Base-by-base conservation (phyloP, 352 stramenopile species). In the Globisporangium emineosum region DNA sequence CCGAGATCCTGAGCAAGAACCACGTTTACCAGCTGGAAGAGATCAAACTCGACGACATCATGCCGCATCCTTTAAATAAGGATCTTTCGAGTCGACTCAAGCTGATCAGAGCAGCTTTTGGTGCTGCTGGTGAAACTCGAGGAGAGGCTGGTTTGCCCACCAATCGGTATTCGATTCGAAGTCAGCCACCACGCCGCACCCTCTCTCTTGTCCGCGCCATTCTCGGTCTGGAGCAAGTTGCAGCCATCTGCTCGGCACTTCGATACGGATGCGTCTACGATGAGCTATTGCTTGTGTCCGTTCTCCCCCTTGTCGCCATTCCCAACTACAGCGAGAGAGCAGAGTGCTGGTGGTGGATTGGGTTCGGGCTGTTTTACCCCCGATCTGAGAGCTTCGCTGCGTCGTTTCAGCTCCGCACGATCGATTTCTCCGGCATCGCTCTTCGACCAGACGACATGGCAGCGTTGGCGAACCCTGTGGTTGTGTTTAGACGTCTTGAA, bases 1-100 rank as follows among this genome's bases (percentile, higher is more conserved):
- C 51, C 8, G 30, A 45, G 29, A 58, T 58, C 5, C 19, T 58
- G 30, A n/a, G 52, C 30, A 58, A 58, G 51, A 57, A 43, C 19
- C 19, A 57, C 30, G 12, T 43, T 17, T 45, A 58, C n/a, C 3
- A 29, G 9, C 30, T 58, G 5, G 19, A 23, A 6, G 30, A 45
- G 8, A 58, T 58, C 30, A 43, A 58, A 5, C 29, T 58, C 10
- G 30, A 47, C 21, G 40, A n/a, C n/a, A n/a, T n/a, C n/a, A n/a
- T n/a, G n/a, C n/a, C n/a, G n/a, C n/a, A n/a, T n/a, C n/a, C n/a
- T n/a, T n/a, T n/a, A n/a, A n/a, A n/a, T n/a, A n/a, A n/a, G n/a
- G n/a, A n/a, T n/a, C n/a, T n/a, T n/a, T n/a, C n/a, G n/a, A n/a
- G n/a, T n/a, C n/a, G n/a, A n/a, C n/a, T 45, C 19, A n/a, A 17